Evolutionary conservation across 164 flowering plant species (phyloP).

Genomic region (Kalanchoe fedtschenkoi): DNA sequence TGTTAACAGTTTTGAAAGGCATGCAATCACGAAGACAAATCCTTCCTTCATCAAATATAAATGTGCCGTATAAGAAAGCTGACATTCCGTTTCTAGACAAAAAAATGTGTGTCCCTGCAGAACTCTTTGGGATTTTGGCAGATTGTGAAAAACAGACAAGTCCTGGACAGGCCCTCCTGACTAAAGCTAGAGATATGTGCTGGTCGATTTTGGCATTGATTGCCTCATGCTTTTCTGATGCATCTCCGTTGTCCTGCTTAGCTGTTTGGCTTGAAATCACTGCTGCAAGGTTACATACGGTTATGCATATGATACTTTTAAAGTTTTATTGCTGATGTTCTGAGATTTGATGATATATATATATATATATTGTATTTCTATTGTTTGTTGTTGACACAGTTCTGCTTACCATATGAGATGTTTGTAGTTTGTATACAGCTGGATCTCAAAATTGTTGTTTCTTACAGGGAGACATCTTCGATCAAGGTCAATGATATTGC

Average conservation of each 20-base stretch:
- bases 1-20: conserved; percentile 72
- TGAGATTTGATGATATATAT: not conserved
- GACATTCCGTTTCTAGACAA: conserved; percentile 29
- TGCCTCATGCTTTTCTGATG: conserved; percentile 95
- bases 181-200: conserved; percentile 72
- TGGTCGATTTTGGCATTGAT: conserved; percentile 91
- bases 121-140: conserved; percentile 79
- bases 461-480: conserved; percentile 78
- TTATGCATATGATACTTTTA: conserved; percentile 4
- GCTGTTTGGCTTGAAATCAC: conserved; percentile 97
- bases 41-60: conserved; percentile 26
- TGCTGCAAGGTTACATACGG: conserved; percentile 65
- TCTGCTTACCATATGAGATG: not conserved
- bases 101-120: conserved; percentile 39
- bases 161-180: conserved; percentile 76
- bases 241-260: conserved; percentile 71
- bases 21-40: conserved; percentile 56
- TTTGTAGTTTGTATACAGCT: not conserved
- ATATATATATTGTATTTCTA: not conserved
- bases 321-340: not conserved
- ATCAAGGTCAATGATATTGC: conserved; percentile 86
- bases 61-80: conserved; percentile 21
- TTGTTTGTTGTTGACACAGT: not conserved
- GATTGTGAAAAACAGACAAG: conserved; percentile 76
- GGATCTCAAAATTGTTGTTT: conserved; percentile 11